Base-by-base conservation (phyloP, 345 rosid genomes). In the Leavenworthia alabamica region DNA sequence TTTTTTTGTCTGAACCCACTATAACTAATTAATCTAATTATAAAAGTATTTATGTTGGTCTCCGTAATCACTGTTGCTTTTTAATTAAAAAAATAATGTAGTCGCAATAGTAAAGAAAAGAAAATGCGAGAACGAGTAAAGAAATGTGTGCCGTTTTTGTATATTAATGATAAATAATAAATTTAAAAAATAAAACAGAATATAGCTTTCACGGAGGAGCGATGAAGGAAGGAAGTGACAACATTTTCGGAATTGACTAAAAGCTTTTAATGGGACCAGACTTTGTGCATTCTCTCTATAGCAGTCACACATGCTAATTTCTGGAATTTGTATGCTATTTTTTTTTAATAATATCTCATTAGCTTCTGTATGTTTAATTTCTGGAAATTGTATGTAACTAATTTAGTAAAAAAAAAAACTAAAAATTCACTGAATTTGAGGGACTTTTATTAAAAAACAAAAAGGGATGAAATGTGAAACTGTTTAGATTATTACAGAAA, bases 141-240 rank as follows among this genome's bases (percentile, higher is more conserved):
- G 36, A 49, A 50, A 36, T 31, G 8, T 46, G 42, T n/a, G n/a
- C n/a, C n/a, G n/a, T n/a, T n/a, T n/a, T n/a, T n/a, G n/a, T n/a
- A n/a, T n/a, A n/a, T n/a, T n/a, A n/a, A n/a, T n/a, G n/a, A n/a
- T n/a, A n/a, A n/a, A 31, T 27, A 2, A 24, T 26, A 9, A 29
- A 29, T 48, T 49, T 35, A 23, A 7, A 16, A 26, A 22, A 22
- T 32, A 51, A 37, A 50, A 64, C 83, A 87, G 89, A 82, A 79
- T 64, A 78, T 71, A 62, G 70, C 75, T 68, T 67, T 81, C 74
- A 73, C 79, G 56, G 62, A 51, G 66, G 83, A 82, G 70, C 66
- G 61, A 71, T 72, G 62, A 76, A 80, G 69, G 65, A 50, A 64
- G 56, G 61, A 64, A 43, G 56, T 64, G 71, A 64, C 60, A 41